Conservation (phyloP, 1,139 yeast genomes). For the Suhomyces chickasaworum region DNA sequence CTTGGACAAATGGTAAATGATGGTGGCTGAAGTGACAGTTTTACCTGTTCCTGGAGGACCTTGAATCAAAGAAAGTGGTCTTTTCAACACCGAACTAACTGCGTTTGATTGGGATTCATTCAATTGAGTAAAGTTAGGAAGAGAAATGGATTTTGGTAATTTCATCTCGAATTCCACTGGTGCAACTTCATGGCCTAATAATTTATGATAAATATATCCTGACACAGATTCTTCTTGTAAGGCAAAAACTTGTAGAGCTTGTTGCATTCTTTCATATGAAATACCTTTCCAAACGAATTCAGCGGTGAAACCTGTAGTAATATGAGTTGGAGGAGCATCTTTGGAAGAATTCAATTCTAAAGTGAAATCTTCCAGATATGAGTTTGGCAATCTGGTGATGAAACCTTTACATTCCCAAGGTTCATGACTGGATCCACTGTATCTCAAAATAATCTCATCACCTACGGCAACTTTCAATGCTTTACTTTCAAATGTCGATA, state of each 20-base stretch:
- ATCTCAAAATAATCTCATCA: conserved; percentile 72
- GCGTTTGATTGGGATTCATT: conserved; percentile 82
- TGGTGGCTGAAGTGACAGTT: conserved; percentile 90
- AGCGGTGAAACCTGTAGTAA: conserved; percentile 72
- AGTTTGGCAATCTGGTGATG: conserved; percentile 71
- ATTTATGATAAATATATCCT: conserved; percentile 74
- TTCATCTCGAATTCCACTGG: conserved; percentile 61
- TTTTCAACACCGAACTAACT: conserved; percentile 65
- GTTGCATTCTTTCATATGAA: conserved; percentile 82
- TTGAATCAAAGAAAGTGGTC: conserved; percentile 84
- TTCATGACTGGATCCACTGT: conserved; percentile 50
- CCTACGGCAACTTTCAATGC: conserved; percentile 82
- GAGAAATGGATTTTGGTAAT: conserved; percentile 63
- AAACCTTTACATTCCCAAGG: conserved; percentile 76
- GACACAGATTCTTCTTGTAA: conserved; percentile 70
- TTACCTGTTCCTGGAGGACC: conserved; percentile 99
- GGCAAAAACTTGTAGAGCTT: conserved; percentile 74
- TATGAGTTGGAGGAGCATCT: conserved; percentile 52
- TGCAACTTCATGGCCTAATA: conserved; percentile 79
- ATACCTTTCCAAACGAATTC: conserved; percentile 91
- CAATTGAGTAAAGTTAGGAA: conserved; percentile 67
- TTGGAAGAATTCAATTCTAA: conserved; percentile 58
- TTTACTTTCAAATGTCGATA: conserved; percentile 66
- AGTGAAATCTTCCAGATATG: conserved; percentile 69
- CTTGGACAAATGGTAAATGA: conserved; percentile 72